A percentile compares a stretch with the other conserved stretches of the same genome.
phyloP scores from a whole-genome alignment of 345 rosid genomes.

The Firmiana major region DNA sequence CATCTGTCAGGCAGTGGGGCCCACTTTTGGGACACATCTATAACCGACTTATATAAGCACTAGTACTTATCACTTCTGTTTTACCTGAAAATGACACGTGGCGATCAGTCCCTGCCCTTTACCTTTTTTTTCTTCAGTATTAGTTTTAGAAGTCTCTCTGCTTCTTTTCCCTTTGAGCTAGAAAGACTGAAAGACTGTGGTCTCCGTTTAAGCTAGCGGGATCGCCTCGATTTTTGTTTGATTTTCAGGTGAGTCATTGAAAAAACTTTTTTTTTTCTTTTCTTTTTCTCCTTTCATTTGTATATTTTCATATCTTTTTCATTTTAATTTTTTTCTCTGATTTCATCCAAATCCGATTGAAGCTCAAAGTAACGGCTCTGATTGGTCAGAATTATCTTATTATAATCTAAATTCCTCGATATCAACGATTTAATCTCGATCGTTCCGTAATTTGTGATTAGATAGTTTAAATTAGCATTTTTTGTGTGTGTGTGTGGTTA shows the following conservation, averaged over 20 bases:
- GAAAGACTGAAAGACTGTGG: neutral
- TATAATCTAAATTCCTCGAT: neutral
- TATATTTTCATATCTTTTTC: neutral
- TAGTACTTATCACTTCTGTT: neutral
- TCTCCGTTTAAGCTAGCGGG: neutral
- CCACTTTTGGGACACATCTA: neutral
- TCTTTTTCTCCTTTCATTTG: neutral
- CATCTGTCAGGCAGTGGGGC: neutral
- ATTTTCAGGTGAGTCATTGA: neutral
- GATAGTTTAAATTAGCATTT: neutral
- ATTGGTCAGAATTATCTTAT: neutral
- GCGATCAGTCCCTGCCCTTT: neutral
- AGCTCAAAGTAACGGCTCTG: neutral
- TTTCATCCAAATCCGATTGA: neutral
- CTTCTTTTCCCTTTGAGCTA: neutral
- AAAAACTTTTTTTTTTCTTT: neutral
- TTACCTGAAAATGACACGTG: neutral
- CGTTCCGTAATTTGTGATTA: neutral
- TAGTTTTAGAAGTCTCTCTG: neutral
- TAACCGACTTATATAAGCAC: neutral
- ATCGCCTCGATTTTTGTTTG: neutral
- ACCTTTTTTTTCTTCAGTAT: neutral
- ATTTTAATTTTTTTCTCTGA: neutral
- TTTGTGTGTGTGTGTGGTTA: no score
- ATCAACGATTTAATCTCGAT: neutral